Evolutionary conservation across 2,329 filamentous ascomycete genomes (phyloP).

Genomic region (Pseudovirgaria hyperparasitica): DNA sequence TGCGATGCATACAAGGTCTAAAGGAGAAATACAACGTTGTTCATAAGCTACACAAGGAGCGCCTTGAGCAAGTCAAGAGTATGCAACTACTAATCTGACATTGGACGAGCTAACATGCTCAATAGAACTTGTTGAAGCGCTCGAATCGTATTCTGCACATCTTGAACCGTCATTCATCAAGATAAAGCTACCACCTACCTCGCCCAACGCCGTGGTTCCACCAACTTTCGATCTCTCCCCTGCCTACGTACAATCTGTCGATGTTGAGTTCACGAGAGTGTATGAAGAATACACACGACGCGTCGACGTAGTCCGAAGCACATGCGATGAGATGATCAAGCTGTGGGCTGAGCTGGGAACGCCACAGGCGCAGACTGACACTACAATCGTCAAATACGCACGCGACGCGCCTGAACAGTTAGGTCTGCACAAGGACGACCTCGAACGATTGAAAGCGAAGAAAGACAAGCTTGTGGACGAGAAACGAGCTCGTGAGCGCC

Average conservation of each 20-base stretch:
- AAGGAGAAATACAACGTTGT: conserved; percentile 79
- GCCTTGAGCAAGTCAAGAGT: conserved; percentile 94
- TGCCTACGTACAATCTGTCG: conserved; percentile 72
- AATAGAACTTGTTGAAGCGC: conserved; percentile 80
- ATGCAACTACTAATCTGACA: conserved; percentile 21
- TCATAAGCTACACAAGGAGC: conserved; percentile 72
- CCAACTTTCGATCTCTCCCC: conserved; percentile 87
- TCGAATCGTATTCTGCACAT: conserved; percentile 93
- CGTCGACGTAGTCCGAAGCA: conserved; percentile 57
- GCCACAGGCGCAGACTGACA: conserved; percentile 84
- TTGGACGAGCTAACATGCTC: conserved; percentile 8
- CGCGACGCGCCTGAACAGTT: conserved; percentile 87
- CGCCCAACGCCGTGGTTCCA: conserved; percentile 61
- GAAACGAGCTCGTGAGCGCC: conserved; percentile 72
- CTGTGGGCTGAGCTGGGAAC: conserved; percentile 94
- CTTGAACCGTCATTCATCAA: conserved; percentile 81
- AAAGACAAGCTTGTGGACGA: conserved; percentile 78
- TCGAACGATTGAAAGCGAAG: conserved; percentile 57
- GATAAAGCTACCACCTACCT: conserved; percentile 72
- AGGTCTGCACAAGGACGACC: conserved; percentile 78
- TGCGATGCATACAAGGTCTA: conserved; percentile 62
- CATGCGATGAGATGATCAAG: conserved; percentile 77
- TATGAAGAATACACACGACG: conserved; percentile 93
- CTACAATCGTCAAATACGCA: conserved; percentile 75
- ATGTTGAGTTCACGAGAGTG: conserved; percentile 83